Evolutionary conservation across 2,329 filamentous ascomycete species (phyloP), one percentile per base, ranked within the genome.

Genomic region (Pestalotiopsis sp.): DNA sequence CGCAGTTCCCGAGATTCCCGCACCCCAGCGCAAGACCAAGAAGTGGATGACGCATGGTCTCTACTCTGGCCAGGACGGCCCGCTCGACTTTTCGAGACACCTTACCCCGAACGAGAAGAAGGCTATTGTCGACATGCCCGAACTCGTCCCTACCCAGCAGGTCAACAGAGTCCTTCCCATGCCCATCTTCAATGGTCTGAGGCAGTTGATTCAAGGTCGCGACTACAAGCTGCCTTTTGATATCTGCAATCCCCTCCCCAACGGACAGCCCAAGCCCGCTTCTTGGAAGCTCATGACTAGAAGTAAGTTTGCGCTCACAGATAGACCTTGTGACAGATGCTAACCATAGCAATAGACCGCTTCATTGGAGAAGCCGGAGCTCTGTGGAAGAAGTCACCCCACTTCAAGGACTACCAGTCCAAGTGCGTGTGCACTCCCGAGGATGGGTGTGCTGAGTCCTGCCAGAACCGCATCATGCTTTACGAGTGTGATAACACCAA

Each of bases 401-500:
- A 91, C 68, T 88, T 91, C 73, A 89, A 94, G 73, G 88, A 93
- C 69, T 93, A 91, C 68, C 88, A 89, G 67, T 92, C 91, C 68
- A 91, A 89, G 76, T 97, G 94, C 76, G 89, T 94, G 68, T 97
- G 94, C 81, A 89, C 83, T 56, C 84, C 87, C 6, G 92, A 94
- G 65, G 89, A 91, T 66, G 94, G 94, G 44, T 98, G 96, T 75
- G 92, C 90, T 70, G 94, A 98, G 70, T 87, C 92, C 74, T 99
- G 96, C 80, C 92, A 97, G 76, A 99, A 99, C 78, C 87, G 94
- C 70, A 94, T 94, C 78, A 98, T 98, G 94, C 90, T 97, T 67
- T 98, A 98, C 78, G 96, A 99, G 81, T 99, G 96, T 78, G 94
- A 98, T 78, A 88, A 91, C 60, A 91, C 87, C 67, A 99, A 98